Evolutionary conservation across 352 stramenopile species (phyloP).

Genomic region (Peronospora destructor): DNA sequence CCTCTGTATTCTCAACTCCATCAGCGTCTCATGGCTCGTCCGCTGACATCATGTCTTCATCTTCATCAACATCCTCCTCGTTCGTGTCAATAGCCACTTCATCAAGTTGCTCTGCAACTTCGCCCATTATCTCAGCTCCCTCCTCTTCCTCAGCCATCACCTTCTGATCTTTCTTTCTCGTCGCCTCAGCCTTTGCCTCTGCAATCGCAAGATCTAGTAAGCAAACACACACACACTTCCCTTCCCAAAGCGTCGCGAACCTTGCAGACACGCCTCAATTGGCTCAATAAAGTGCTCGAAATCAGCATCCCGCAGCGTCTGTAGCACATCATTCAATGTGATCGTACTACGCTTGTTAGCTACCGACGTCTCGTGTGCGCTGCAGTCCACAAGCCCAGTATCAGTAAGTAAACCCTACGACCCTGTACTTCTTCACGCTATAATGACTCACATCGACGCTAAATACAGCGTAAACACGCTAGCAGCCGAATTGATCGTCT

Average conservation of each 20-base stretch:
- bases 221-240: neutral
- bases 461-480: constrained; percentile 80
- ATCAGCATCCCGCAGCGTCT: constrained; percentile 62
- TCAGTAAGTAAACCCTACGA: neutral
- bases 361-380: constrained; percentile 56
- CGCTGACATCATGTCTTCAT: constrained; percentile 39
- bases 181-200: constrained; percentile 45
- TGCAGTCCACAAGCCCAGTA: constrained; percentile 19
- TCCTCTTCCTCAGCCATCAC: constrained; percentile 16
- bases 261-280: constrained; percentile 62
- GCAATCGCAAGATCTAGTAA: constrained; percentile 8
- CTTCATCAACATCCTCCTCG: constrained; percentile 34
- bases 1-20: constrained; percentile 23
- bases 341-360: constrained; percentile 74
- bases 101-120: constrained; percentile 26
- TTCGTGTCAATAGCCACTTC: constrained; percentile 27
- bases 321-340: constrained; percentile 65
- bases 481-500: constrained; percentile 61
- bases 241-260: constrained; percentile 19
- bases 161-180: constrained; percentile 27
- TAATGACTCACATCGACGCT: constrained; percentile 46
- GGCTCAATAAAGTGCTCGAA: constrained; percentile 72
- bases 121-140: constrained; percentile 26
- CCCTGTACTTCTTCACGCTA: neutral
- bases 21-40: constrained; percentile 29